Conservation (phyloP, 164 flowering plant genomes). For the Annona squamosa region DNA sequence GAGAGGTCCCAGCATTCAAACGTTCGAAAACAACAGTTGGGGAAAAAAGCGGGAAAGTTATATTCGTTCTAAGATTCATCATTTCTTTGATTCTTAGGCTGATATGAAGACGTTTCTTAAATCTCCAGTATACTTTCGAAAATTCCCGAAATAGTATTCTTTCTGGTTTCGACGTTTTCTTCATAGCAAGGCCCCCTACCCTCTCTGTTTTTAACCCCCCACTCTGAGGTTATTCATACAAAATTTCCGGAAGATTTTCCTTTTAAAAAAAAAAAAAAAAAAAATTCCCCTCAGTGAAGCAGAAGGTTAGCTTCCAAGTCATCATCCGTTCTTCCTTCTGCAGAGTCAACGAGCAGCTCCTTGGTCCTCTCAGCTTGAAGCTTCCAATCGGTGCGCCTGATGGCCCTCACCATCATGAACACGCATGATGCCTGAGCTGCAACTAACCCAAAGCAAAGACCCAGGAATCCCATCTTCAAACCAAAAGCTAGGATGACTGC, state of each 20-base stretch:
- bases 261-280: too few species aligned
- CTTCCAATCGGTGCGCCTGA: slow-evolving; percentile 24
- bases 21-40: too few species aligned
- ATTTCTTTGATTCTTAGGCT: background rate
- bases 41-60: too few species aligned
- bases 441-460: slow-evolving; percentile 27
- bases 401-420: slow-evolving; percentile 11
- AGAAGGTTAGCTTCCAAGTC: slow-evolving; percentile 6
- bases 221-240: background rate
- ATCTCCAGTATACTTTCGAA: background rate
- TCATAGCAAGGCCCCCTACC: too few species aligned
- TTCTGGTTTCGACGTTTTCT: background rate
- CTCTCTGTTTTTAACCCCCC: background rate
- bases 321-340: background rate
- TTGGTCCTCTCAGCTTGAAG: slow-evolving; percentile 19
- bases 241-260: background rate
- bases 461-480: slow-evolving; percentile 17
- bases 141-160: background rate
- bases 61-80: too few species aligned
- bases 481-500: slow-evolving; percentile 26
- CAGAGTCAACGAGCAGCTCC: slow-evolving; percentile 12
- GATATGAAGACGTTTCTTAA: background rate
- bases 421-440: slow-evolving; percentile 24
- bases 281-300: background rate
- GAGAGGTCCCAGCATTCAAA: too few species aligned